Evolutionary conservation across 257 asterid species (phyloP), one percentile per base, ranked within the genome.

Genomic region (Avicennia marina): DNA sequence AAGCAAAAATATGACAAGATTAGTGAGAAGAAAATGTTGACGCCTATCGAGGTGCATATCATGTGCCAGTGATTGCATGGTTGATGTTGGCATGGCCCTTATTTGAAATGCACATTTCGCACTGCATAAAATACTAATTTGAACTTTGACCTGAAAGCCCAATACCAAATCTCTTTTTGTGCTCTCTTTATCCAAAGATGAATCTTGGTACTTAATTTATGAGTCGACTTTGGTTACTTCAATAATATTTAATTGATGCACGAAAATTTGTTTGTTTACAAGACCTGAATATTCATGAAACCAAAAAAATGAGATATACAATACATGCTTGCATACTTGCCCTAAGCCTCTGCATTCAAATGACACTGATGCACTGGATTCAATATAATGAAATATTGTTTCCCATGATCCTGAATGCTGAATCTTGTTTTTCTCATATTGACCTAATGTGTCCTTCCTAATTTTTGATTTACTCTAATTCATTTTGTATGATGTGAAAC

Each of bases 1-100:
- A 90, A 90, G 81, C 95, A 90, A 85, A 90, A 90, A 70, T 90
- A 90, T 68, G 98, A 87, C 69, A 84, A 66, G 72, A 90, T 90
- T 60, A 90, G 96, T 54, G 98, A 90, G 79, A 90, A 90, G 83
- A 90, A 90, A 71, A 80, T 82, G 90, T 62, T 84, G 62, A 90
- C 98, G 32, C 86, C 98, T 32, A 67, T 90, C 50, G 98, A 90
- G 98, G 98, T 90, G 78, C 67, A 34, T 51, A 12, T 20, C 26
- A 29, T 60, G 61, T 52, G 50, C 55, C 25, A 15, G 53, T 52
- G 36, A 2, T 27, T 11, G 22, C 40, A 53, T 71, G 32, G 60
- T 45, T 70, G 38, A 11, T 64, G 38, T 40, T 19, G 57, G 18
- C 22, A 26, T 48, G 44, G 52, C 48, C 31, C n/a, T n/a, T n/a